Evolutionary conservation across 2,329 filamentous ascomycete species (phyloP), one percentile per base, ranked within the genome.

Genomic region (Biscogniauxia mediterranea): DNA sequence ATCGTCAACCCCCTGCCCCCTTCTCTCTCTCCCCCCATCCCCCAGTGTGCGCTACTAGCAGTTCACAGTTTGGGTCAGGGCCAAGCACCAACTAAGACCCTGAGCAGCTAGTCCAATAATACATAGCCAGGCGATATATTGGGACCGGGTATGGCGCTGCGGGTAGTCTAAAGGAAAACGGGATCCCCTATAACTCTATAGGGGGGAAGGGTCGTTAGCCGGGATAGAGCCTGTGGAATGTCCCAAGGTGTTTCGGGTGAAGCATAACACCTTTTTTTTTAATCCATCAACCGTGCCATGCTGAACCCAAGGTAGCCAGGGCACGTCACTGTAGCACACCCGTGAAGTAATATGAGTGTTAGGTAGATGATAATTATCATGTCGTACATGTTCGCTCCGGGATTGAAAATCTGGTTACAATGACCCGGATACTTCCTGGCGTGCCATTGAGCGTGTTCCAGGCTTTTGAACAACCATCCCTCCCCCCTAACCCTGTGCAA

Each of bases 291-390:
- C 57, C 19, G 60, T 63, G 51, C 59, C 59, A 64, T 59, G 63
- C 42, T 57, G 55, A 51, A 21, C 38, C 28, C 26, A 59, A 57
- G 54, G 56, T 50, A 56, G 63, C 54, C 55, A 51, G 57, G 58
- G 59, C 61, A 56, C 56, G 52, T 60, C 49, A 52, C 52, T 23
- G 59, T 61, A 52, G 58, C 61, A 63, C 62, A 57, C 55, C 46
- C 56, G 42, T 52, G 38, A 52, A 49, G 23, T 25, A 57, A 63
- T 59, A 25, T 56, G 38, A n/a, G 56, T 20, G 46, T 46, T 54
- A 62, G 46, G 56, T 32, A 52, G 52, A 58, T 49, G 42, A 25
- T 56, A 58, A 15, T 59, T 51, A 26, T 61, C 25, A 56, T 56
- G 61, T 66, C 53, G 42, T 59, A 65, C 59, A 52, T 52, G 52